Percentiles rank a stretch among this genome's conserved stretches.
phyloP scores from a whole-genome alignment of 2,329 filamentous ascomycete species.

The Colletotrichum higginsianum region DNA sequence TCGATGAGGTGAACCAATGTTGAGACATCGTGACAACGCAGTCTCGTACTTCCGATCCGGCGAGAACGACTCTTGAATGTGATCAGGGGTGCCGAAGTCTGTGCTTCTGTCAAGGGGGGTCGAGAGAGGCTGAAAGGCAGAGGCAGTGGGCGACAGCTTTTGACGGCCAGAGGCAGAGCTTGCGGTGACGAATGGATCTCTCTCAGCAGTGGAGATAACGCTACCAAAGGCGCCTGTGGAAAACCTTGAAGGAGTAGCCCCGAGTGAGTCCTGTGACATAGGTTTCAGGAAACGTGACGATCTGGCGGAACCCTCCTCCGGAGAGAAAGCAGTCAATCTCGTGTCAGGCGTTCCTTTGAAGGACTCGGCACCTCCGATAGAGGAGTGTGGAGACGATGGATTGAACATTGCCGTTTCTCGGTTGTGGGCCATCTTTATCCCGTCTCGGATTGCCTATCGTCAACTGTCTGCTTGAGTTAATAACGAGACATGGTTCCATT shows the following conservation, averaged over 20 bases:
- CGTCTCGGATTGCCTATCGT: background rate
- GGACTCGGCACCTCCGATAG: conserved; percentile 67
- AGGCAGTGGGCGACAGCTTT: conserved; percentile 76
- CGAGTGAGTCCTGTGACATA: conserved; percentile 50
- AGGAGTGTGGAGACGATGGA: conserved; percentile 66
- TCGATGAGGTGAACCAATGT: conserved; percentile 19
- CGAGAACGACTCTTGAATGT: background rate
- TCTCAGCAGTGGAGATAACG: conserved; percentile 52
- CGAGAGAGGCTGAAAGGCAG: conserved; percentile 70
- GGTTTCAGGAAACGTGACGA: conserved; percentile 56
- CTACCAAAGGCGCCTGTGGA: conserved; percentile 47
- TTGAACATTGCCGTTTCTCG: conserved; percentile 49
- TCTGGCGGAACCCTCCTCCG: conserved; percentile 67
- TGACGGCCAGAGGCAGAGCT: conserved; percentile 51
- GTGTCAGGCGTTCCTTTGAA: conserved; percentile 76
- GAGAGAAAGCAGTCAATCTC: conserved; percentile 74
- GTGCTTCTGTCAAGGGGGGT: conserved; percentile 32
- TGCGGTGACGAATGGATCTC: conserved; percentile 70
- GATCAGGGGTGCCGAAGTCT: background rate
- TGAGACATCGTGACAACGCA: conserved; percentile 30
- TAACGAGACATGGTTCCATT: background rate
- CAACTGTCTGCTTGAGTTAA: background rate
- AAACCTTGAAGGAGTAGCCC: conserved; percentile 48
- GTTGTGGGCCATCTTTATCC: conserved; percentile 21
- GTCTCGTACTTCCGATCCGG: conserved; percentile 1